A percentile compares a stretch with the other conserved stretches of the same genome.
phyloP scores from a whole-genome alignment of 192 early-diverging fungal species.

The Podila horticola region DNA sequence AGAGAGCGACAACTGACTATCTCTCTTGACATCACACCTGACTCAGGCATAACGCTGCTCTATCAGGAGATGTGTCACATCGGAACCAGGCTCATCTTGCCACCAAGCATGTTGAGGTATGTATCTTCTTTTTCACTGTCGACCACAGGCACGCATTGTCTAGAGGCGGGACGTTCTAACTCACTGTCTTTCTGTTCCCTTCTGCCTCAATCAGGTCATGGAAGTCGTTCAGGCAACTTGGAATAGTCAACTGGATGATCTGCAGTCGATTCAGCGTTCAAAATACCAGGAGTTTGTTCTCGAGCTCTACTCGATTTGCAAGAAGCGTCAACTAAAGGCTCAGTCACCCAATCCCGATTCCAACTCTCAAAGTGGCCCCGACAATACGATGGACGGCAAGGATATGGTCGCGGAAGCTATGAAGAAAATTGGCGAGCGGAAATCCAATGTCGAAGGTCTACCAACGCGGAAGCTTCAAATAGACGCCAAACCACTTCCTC shows the following conservation, averaged over 20 bases:
- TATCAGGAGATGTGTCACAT: slow-evolving; percentile 22
- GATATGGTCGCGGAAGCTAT: slow-evolving; percentile 61
- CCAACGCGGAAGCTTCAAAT: slow-evolving; percentile 3
- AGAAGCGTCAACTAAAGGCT: slow-evolving; percentile 28
- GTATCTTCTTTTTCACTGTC: background rate
- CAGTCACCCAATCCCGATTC: background rate
- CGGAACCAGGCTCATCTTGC: slow-evolving; percentile 40
- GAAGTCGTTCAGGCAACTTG: slow-evolving; percentile 62
- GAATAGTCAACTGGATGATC: slow-evolving; percentile 61
- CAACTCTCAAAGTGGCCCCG: background rate
- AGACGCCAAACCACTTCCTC: slow-evolving; percentile 3
- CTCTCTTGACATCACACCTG: background rate
- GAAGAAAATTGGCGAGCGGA: slow-evolving; percentile 34
- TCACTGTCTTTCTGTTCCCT: background rate
- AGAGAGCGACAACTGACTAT: background rate
- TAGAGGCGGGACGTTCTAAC: background rate
- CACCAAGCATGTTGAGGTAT: slow-evolving; percentile 54
- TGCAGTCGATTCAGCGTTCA: slow-evolving; percentile 55
- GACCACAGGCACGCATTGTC: no score
- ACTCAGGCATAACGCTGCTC: slow-evolving; percentile 27
- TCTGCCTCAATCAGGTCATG: slow-evolving; percentile 33
- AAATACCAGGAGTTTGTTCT: slow-evolving; percentile 70
- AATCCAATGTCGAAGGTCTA: slow-evolving; percentile 18
- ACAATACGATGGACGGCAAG: slow-evolving; percentile 56
- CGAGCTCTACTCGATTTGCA: slow-evolving; percentile 61